Evolutionary conservation across 2,329 filamentous ascomycete species (phyloP).

Genomic region (Knoxdaviesia capensis): DNA sequence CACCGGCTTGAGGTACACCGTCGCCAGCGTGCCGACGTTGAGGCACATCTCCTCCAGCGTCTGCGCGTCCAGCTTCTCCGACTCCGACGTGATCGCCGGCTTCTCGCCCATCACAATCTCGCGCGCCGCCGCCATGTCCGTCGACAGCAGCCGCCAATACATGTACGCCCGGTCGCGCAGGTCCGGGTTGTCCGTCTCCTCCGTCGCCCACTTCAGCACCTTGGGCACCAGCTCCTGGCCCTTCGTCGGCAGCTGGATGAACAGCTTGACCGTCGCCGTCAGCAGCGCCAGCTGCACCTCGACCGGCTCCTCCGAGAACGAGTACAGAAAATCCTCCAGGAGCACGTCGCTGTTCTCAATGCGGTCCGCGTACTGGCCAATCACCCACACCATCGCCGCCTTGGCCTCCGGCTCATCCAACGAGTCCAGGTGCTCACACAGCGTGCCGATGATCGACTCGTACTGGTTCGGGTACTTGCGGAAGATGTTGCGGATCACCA

Average conservation of each 20-base stretch:
- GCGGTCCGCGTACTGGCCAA: constrained; percentile 89
- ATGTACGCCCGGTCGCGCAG: constrained; percentile 92
- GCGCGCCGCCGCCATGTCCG: constrained; percentile 72
- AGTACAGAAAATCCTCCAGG: constrained; percentile 85
- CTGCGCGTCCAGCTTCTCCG: constrained; percentile 73
- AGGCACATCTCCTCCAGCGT: constrained; percentile 96
- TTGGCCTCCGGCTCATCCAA: constrained; percentile 96
- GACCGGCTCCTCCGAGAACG: constrained; percentile 83
- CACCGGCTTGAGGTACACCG: constrained; percentile 93
- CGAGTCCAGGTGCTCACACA: constrained; percentile 92
- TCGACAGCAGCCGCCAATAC: constrained; percentile 95
- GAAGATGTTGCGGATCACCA: constrained; percentile 98
- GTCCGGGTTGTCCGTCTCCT: constrained; percentile 98
- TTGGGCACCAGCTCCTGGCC: constrained; percentile 84
- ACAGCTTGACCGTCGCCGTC: constrained; percentile 92
- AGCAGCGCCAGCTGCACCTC: constrained; percentile 90
- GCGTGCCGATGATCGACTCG: constrained; percentile 86
- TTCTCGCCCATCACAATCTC: constrained; percentile 94
- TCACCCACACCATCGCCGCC: constrained; percentile 98
- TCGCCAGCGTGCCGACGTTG: constrained; percentile 86
- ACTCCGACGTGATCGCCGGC: constrained; percentile 87
- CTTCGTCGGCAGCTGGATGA: constrained; percentile 90
- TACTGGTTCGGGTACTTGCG: constrained; percentile 98
- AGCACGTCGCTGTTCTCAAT: constrained; percentile 94
- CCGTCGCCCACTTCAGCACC: constrained; percentile 94